phyloP scores from a whole-genome alignment of 768 basidiomycete genomes.

The Mycena galericulata region DNA sequence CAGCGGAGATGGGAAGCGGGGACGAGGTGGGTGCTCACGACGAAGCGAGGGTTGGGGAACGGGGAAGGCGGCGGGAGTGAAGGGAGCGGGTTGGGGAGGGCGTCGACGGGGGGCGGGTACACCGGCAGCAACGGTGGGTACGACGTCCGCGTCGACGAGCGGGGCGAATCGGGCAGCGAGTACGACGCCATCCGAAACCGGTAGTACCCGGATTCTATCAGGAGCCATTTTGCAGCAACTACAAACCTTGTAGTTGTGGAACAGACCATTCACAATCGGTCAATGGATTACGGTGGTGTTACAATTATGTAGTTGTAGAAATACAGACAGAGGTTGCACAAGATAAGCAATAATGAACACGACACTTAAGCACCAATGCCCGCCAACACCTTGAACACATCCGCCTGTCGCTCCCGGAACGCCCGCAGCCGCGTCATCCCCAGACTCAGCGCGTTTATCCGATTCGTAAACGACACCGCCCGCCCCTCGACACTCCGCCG shows the following conservation, averaged over 20 bases:
- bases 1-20: conserved; percentile 25
- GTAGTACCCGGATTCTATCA: too few species aligned
- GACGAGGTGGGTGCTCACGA: conserved; percentile 30
- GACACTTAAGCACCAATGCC: conserved; percentile 51
- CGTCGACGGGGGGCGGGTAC: conserved; percentile 24
- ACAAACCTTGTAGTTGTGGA: too few species aligned
- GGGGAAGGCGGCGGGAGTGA: background rate
- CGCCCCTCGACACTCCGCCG: conserved; percentile 63
- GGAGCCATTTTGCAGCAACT: too few species aligned
- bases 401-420: conserved; percentile 77
- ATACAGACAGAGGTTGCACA: background rate
- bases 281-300: too few species aligned
- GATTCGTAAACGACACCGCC: conserved; percentile 79
- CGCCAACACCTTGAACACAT: conserved; percentile 76
- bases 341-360: conserved; percentile 2
- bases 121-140: conserved; percentile 27
- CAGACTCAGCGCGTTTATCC: conserved; percentile 80
- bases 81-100: conserved; percentile 2
- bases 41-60: conserved; percentile 25
- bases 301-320: too few species aligned
- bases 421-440: conserved; percentile 76
- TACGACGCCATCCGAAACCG: conserved; percentile 5
- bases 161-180: background rate
- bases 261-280: too few species aligned
- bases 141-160: background rate